A percentile compares a stretch with the other conserved stretches of the same genome.
Conservation (phyloP, 768 basidiomycete species). For the Suillus variegatus region DNA sequence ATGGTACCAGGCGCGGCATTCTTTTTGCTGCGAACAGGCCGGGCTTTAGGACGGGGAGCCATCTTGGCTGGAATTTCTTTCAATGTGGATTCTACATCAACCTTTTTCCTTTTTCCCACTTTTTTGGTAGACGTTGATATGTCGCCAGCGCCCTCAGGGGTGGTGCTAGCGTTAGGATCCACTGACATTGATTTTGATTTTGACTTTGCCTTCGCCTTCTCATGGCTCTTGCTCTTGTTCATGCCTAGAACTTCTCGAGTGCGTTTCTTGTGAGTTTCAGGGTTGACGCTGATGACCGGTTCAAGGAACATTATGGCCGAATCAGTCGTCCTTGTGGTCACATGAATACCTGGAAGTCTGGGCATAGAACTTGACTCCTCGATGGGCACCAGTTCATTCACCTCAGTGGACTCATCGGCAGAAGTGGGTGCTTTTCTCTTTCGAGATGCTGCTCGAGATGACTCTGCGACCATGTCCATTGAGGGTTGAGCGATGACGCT, state of each 20-base stretch:
- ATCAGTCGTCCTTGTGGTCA: constrained; percentile 8
- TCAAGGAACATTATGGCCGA: constrained; percentile 29
- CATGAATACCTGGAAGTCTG: not conserved
- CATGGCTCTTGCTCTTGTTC: not conserved
- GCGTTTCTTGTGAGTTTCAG: constrained; percentile 13
- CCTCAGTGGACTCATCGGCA: not conserved
- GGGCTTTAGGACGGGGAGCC: constrained; percentile 1
- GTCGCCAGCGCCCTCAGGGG: not conserved
- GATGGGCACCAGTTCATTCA: not conserved
- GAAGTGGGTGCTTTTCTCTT: constrained; percentile 6
- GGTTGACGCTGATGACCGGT: constrained; percentile 25
- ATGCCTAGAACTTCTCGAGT: constrained; percentile 11
- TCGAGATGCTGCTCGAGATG: constrained; percentile 5
- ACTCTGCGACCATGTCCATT: not conserved
- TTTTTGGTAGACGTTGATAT: not conserved
- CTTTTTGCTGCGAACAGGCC: not conserved
- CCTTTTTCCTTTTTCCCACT: not conserved
- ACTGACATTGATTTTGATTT: not conserved
- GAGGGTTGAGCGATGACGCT: constrained; percentile 8
- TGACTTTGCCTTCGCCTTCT: not conserved
- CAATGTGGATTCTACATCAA: not conserved
- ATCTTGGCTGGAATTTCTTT: not conserved
- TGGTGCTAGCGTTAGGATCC: not conserved
- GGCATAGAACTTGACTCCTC: constrained; percentile 8
- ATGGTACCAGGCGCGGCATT: not conserved